Base-by-base conservation (phyloP, 2,329 filamentous ascomycete genomes). In the Claviceps lovelessii region DNA sequence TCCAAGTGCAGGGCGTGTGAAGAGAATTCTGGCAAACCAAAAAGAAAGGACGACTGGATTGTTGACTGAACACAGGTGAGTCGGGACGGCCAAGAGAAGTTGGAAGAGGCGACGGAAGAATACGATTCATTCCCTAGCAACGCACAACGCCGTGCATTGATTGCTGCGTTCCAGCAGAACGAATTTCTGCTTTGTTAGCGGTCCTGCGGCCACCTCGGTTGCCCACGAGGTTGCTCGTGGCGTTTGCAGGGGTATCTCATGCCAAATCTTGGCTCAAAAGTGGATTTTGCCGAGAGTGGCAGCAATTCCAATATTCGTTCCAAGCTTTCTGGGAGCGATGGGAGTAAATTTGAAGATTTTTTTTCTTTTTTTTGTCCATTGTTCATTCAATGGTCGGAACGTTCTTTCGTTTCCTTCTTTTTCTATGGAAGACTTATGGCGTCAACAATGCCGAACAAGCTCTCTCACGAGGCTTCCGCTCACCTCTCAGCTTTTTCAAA, bases 151-250 rank as follows among this genome's bases (percentile, higher is more conserved):
- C 52, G 15, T 41, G 46, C 47, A 35, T 35, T 44, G 46, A 37
- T 49, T 11, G 31, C 4, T 13, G 37, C 39, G 23, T 44, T 19
- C 47, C 41, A 29, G 49, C 37, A 55, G 29, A 49, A 19, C 15
- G 29, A 45, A n/a, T 42, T 28, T 54, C 23, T 13, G 23, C 42
- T 19, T 37, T 37, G 48, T n/a, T 33, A 31, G 48, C 33, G 49
- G 49, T 33, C 39, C 37, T 31, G 19, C 47, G 17, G 28, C 5
- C 60, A 57, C 47, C 28, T 61, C 41, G 53, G 56, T 33, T 55
- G 56, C 2, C 55, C 55, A 56, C 41, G 23, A 47, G 35, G 55
- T 51, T 56, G n/a, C 41, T 46, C 35, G 51, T 56, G 51, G 55
- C 55, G 46, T 51, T 53, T 39, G 41, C 51, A 49, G 47, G 55